Evolutionary conservation across 2,329 filamentous ascomycete species (phyloP), one percentile per base, ranked within the genome.

Genomic region (Thielaviopsis punctulata): DNA sequence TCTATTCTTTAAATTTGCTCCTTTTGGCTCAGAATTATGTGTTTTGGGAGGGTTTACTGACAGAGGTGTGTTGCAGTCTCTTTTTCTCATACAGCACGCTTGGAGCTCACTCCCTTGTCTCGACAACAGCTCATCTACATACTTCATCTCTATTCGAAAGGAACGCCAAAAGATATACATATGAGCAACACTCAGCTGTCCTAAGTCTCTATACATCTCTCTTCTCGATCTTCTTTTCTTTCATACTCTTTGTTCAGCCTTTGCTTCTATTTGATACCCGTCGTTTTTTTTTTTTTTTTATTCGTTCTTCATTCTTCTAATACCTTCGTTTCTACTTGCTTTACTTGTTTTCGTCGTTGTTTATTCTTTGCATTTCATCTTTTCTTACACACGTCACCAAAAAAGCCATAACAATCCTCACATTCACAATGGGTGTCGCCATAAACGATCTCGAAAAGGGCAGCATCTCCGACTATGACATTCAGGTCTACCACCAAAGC

Each of bases 401-500:
- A 27, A 18, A 21, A 4, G 12, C 8, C 41, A 24, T 43, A 19
- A 36, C n/a, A 43, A 13, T 43, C 33, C 18, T 21, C 33, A 21
- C 30, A 49, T 36, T 22, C 24, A 44, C 22, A 13, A 54, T 54
- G 52, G 52, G 48, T 13, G 39, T 46, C 19, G 45, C 47, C 44
- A 22, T 46, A 3, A 44, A 47, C 25, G 53, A 55, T 44, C 39
- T 52, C 13, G 53, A 55, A 18, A 55, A 52, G 39, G 53, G 53
- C 23, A 30, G 45, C n/a, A 39, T 45, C 30, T 36, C 23, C 24
- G 36, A 24, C 45, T 52, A 21, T 23, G 49, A 52, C 13, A 30
- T 30, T 18, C 45, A 51, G 19, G 52, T 25, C 22, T 21, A 45
- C 30, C 39, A 25, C 19, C 25, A 36, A 15, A 36, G 45, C 25